A percentile compares a stretch with the other conserved stretches of the same genome.
phyloP scores from a whole-genome alignment of 2,329 filamentous ascomycete species.

The Stemphylium vesicarium region DNA sequence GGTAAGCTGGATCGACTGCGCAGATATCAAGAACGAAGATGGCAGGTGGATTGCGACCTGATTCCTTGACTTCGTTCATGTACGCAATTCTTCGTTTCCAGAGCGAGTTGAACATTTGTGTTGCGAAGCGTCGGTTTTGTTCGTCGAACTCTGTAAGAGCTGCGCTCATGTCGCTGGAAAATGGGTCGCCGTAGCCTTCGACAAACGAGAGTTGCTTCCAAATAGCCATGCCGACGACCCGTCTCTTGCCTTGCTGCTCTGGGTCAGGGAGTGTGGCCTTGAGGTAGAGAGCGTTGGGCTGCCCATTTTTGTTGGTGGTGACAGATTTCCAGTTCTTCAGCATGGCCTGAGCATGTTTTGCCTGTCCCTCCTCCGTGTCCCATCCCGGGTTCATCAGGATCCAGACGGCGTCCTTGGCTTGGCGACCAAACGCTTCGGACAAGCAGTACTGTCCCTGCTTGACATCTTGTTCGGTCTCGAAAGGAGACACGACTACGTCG shows the following conservation, averaged over 20 bases:
- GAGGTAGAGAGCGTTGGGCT: constrained; percentile 60
- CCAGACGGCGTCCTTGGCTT: constrained; percentile 61
- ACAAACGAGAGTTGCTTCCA: constrained; percentile 62
- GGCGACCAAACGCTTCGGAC: constrained; percentile 57
- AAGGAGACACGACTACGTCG: constrained; percentile 22
- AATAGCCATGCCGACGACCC: constrained; percentile 61
- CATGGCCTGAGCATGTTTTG: constrained; percentile 48
- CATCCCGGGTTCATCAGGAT: constrained; percentile 60
- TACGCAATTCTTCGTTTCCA: constrained; percentile 50
- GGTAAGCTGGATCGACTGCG: constrained; percentile 61
- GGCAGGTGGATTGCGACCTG: constrained; percentile 48
- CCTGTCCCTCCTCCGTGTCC: constrained; percentile 58
- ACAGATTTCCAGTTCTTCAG: constrained; percentile 52
- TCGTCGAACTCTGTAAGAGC: constrained; percentile 49
- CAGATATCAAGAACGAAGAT: constrained; percentile 55
- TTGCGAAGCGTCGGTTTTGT: constrained; percentile 55
- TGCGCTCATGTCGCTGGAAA: constrained; percentile 24
- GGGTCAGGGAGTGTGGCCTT: constrained; percentile 58
- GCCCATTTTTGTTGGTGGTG: constrained; percentile 53
- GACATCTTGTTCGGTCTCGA: constrained; percentile 33
- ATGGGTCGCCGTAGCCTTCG: constrained; percentile 55
- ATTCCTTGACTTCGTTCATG: constrained; percentile 35
- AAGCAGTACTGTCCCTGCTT: constrained; percentile 41
- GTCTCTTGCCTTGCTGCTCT: constrained; percentile 22
- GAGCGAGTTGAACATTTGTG: constrained; percentile 55